Conservation (phyloP, 305 asterid species). For the Stenogyne calaminthoides region DNA sequence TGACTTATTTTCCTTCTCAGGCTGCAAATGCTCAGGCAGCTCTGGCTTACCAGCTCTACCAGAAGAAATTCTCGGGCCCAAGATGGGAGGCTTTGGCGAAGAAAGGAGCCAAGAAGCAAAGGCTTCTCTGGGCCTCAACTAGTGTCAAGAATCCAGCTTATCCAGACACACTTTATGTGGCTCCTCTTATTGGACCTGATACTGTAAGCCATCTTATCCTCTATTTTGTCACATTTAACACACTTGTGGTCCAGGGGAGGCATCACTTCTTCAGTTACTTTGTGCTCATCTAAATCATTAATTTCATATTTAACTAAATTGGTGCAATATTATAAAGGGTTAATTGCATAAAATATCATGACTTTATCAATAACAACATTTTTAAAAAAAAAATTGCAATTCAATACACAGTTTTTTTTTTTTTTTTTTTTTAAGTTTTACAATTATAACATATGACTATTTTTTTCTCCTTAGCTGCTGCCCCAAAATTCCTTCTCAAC, state of each 20-base stretch:
- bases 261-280: neutral
- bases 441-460: too few relatives aligned
- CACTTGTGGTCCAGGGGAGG: conserved; percentile 22
- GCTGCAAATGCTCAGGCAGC: conserved; percentile 99
- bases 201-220: conserved; percentile 57
- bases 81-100: conserved; percentile 98
- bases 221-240: conserved; percentile 19
- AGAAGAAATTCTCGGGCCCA: conserved; percentile 95
- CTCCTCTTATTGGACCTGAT: conserved; percentile 93
- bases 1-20: conserved; percentile 40
- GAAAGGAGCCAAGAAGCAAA: conserved; percentile 99
- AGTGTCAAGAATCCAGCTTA: conserved; percentile 99
- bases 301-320: neutral
- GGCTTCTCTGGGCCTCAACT: conserved; percentile 98
- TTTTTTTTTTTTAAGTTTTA: too few relatives aligned
- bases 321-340: too few relatives aligned
- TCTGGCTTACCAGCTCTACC: conserved; percentile 90
- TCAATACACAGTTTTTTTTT: too few relatives aligned
- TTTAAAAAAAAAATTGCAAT: too few relatives aligned
- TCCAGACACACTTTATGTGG: conserved; percentile 84
- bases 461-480: too few relatives aligned
- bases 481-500: too few relatives aligned
- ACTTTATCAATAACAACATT: too few relatives aligned
- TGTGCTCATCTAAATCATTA: neutral
- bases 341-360: too few relatives aligned